phyloP scores from a whole-genome alignment of 441 rosid genomes.

The Syzygium malaccense region DNA sequence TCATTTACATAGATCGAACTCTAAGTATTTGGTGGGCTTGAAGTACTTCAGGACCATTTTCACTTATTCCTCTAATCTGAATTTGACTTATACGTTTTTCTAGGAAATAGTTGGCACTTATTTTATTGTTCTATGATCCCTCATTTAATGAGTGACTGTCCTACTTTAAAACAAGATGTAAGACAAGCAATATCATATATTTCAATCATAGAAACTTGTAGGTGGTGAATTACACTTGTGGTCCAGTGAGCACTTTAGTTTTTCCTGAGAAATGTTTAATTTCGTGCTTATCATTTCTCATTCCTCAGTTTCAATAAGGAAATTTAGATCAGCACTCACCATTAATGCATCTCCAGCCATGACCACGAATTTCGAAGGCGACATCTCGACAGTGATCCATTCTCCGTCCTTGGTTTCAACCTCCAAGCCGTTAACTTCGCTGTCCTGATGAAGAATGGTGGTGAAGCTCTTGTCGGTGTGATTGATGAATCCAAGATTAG shows the following conservation, averaged over 20 bases:
- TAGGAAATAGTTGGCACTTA: not conserved
- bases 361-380: conserved; percentile 1
- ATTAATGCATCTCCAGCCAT: not conserved
- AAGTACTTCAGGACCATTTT: not conserved
- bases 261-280: not conserved
- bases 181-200: not conserved
- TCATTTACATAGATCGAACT: not conserved
- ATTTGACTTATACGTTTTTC: not conserved
- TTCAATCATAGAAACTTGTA: not conserved
- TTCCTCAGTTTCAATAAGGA: not conserved
- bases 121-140: not conserved
- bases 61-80: not conserved
- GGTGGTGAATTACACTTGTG: not conserved
- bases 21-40: not conserved
- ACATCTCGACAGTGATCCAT: not conserved
- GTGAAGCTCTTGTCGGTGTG: conserved; percentile 11
- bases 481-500: not conserved
- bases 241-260: not conserved
- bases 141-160: not conserved
- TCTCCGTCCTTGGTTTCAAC: conserved; percentile 3
- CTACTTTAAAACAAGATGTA: not conserved
- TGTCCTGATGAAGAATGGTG: not conserved
- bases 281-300: not conserved
- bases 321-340: not conserved
- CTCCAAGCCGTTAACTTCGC: conserved; percentile 3